Evolutionary conservation across 2,329 filamentous ascomycete species (phyloP), one percentile per base, ranked within the genome.

Genomic region (Onygenales sp.): DNA sequence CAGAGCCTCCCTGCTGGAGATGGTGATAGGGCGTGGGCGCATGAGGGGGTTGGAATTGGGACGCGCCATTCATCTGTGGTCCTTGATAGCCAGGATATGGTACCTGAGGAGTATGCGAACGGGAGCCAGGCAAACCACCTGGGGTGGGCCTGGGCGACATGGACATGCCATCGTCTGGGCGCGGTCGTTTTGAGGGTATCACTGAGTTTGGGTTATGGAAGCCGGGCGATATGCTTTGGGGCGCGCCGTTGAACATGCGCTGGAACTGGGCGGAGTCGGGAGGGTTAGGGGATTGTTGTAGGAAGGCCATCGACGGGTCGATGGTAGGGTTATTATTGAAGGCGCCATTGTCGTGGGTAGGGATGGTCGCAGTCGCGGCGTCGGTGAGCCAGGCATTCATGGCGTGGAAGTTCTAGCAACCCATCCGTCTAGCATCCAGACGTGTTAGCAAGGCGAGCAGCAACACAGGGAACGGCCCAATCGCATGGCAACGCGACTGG

Each of bases 51-150:
- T 75, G 74, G 49, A 82, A 79, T 59, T 80, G 81, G 65, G 81
- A 81, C 63, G 78, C 80, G 48, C 77, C 77, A 68, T 84, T 83
- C 57, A 75, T 74, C 63, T 80, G 81, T 39, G 21, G 45, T 56
- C 77, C 79, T 65, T 85, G 87, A 68, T 85, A 92, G 59, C 82
- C 83, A 32, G 84, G 77, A 62, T 85, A 91, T 51, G 80, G 79
- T 57, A 83, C 80, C 66, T 92, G 88, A 63, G 92, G 92, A 33
- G 92, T 97, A 67, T 95, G 91, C 62, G 92, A 92, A 70, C 92
- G 88, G 71, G 92, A 94, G 27, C 82, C 83, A 48, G 88, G 86
- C 33, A 89, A 72, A 72, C 87, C 87, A 59, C 82, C 82, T 4
- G 85, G 81, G 53, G 85, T 84, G 65, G 85, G 87, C 64, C 85